Evolutionary conservation across 2,329 filamentous ascomycete species (phyloP).

Genomic region (Colletotrichum horii): DNA sequence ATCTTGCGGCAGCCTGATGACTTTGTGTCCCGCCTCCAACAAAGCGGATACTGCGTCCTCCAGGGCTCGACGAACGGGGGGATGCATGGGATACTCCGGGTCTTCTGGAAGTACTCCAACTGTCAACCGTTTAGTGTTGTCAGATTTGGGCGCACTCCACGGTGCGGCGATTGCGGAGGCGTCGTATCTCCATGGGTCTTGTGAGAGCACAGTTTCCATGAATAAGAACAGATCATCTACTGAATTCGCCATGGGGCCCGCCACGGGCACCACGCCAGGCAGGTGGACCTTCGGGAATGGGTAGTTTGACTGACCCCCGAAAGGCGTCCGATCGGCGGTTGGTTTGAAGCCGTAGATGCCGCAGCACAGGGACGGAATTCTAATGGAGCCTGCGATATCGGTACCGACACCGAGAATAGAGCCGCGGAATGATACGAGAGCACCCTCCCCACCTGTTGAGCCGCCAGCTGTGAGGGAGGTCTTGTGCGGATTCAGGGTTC

Average conservation of each 20-base stretch:
- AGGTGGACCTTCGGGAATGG: constrained; percentile 4
- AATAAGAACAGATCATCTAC: constrained; percentile 44
- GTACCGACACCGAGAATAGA: constrained; percentile 46
- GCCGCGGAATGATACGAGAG: constrained; percentile 44
- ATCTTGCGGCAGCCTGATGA: constrained; percentile 39
- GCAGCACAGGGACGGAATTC: constrained; percentile 48
- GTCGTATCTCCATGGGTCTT: constrained; percentile 51
- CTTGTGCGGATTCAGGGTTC: constrained; percentile 67
- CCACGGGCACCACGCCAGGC: constrained; percentile 38
- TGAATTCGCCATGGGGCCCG: constrained; percentile 47
- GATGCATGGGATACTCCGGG: constrained; percentile 52
- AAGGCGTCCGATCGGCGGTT: constrained; percentile 35
- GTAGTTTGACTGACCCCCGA: background rate
- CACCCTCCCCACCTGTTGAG: constrained; percentile 62
- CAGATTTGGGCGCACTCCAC: constrained; percentile 42
- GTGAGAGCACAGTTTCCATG: constrained; percentile 43
- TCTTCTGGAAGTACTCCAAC: constrained; percentile 57
- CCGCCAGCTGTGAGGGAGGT: constrained; percentile 66
- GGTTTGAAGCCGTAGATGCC: constrained; percentile 49
- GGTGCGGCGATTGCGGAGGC: constrained; percentile 43
- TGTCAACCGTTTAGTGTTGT: constrained; percentile 32
- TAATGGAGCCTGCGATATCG: constrained; percentile 49
- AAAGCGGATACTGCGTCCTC: constrained; percentile 43
- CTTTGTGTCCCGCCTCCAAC: constrained; percentile 45
- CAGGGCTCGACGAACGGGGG: constrained; percentile 52